Conservation (phyloP, 2,329 filamentous ascomycete genomes). For the Gaeumannomyces sp. region DNA sequence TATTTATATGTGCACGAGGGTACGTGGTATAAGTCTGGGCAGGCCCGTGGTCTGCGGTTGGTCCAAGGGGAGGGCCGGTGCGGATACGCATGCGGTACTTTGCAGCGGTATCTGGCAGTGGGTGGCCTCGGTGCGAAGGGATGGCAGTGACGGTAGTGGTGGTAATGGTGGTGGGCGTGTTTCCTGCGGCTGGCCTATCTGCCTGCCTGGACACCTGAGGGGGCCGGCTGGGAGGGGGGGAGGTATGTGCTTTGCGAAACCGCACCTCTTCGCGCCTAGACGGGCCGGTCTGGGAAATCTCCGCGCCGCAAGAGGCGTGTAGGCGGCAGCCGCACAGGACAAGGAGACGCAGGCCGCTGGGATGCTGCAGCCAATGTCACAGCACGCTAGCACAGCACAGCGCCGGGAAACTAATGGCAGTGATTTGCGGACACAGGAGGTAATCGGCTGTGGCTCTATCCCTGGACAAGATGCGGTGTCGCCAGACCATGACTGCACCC, state of each 20-base stretch:
- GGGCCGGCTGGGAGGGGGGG: conserved; percentile 2
- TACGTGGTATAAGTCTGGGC: conserved; percentile 33
- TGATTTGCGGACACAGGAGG: not conserved
- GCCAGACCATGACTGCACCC: conserved; percentile 2
- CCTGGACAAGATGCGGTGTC: conserved; percentile 7
- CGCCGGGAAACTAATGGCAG: conserved; percentile 4
- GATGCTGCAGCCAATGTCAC: conserved; percentile 3
- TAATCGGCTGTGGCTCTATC: not conserved
- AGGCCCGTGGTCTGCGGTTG: conserved; percentile 2
- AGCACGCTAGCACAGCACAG: conserved; percentile 1
- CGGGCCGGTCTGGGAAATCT: conserved; percentile 1
- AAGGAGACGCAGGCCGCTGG: not conserved
- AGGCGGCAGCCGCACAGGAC: not conserved
- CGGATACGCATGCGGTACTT: not conserved
- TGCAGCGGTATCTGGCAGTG: not conserved
- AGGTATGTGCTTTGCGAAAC: conserved; percentile 7
- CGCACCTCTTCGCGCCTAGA: conserved; percentile 7
- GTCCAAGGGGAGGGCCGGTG: no score
- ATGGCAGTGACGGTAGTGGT: not conserved
- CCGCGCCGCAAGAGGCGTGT: not conserved
- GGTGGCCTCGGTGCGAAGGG: conserved; percentile 1
- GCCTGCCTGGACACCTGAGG: conserved; percentile 1
- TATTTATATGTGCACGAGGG: conserved; percentile 20
- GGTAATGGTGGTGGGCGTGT: not conserved
- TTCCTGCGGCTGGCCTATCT: no score